phyloP scores from a whole-genome alignment of 208 protist genomes.

The Acanthamoeba royreba region DNA sequence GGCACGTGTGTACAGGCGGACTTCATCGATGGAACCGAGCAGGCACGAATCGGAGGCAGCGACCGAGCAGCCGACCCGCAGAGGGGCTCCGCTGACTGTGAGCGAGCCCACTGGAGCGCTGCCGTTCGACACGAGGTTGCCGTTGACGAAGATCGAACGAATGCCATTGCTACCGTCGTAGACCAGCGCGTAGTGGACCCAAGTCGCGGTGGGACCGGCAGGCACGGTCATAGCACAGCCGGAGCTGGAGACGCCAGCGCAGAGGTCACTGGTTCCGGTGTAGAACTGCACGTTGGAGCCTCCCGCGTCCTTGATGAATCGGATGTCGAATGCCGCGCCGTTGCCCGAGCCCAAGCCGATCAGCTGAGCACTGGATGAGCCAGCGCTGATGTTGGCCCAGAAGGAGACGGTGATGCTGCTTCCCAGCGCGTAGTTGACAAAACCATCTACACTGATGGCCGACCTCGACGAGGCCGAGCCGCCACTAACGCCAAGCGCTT shows the following conservation, averaged over 20 bases:
- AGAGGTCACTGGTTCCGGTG: background rate
- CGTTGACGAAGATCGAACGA: constrained; percentile 8
- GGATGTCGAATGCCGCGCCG: constrained; percentile 5
- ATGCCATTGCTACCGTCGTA: background rate
- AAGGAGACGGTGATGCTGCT: background rate
- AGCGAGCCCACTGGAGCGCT: background rate
- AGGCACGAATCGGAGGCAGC: background rate
- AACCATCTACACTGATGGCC: background rate
- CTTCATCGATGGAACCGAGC: background rate
- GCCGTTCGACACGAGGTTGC: background rate
- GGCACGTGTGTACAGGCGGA: constrained; percentile 6
- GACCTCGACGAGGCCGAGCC: background rate
- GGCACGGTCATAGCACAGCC: no score
- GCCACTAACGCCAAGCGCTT: background rate
- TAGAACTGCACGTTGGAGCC: background rate
- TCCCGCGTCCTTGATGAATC: background rate
- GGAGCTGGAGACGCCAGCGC: background rate
- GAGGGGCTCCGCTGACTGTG: background rate
- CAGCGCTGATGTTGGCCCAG: background rate
- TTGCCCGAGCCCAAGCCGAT: background rate
- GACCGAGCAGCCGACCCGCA: constrained; percentile 33
- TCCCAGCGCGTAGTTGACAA: constrained; percentile 13
- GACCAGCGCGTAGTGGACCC: constrained; percentile 31
- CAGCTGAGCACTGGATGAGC: background rate
- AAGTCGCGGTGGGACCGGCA: background rate